Conservation (phyloP, 306 rosid species). For the Begonia masoniana region DNA sequence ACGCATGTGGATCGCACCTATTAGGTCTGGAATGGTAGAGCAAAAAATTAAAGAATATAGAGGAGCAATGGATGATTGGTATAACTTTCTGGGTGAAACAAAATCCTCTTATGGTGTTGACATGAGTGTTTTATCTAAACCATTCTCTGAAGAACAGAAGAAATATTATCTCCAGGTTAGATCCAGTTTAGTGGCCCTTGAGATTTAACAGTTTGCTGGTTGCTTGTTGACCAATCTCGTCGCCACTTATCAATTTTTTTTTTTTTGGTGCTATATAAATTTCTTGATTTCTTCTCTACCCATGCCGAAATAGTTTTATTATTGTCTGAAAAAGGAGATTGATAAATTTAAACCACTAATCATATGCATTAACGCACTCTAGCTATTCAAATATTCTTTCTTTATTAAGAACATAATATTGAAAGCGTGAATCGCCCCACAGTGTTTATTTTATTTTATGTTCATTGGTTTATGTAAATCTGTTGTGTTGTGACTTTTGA, state of each 20-base stretch:
- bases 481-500: background rate
- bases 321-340: too few relatives aligned
- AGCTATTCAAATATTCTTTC: too few relatives aligned
- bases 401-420: too few relatives aligned
- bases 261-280: background rate
- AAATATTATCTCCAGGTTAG: constrained; percentile 91
- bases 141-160: constrained; percentile 86
- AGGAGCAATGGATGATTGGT: constrained; percentile 78
- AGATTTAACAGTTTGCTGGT: background rate
- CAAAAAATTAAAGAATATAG: constrained; percentile 52
- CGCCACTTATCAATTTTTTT: background rate
- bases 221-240: background rate
- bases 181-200: background rate
- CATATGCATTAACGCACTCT: too few relatives aligned
- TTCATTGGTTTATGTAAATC: background rate
- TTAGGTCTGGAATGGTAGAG: constrained; percentile 59
- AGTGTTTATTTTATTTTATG: background rate
- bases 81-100: constrained; percentile 50
- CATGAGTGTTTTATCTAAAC: constrained; percentile 65
- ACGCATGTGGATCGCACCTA: constrained; percentile 96
- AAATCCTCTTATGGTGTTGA: constrained; percentile 77
- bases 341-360: too few relatives aligned
- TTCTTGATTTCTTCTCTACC: too few relatives aligned
- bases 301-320: too few relatives aligned
- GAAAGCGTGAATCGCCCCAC: background rate